These are phyloP conservation scores for Melaleuca alternifolia DNA, from an alignment of 345 rosid genomes.

Conservation along the genomic window DNA sequence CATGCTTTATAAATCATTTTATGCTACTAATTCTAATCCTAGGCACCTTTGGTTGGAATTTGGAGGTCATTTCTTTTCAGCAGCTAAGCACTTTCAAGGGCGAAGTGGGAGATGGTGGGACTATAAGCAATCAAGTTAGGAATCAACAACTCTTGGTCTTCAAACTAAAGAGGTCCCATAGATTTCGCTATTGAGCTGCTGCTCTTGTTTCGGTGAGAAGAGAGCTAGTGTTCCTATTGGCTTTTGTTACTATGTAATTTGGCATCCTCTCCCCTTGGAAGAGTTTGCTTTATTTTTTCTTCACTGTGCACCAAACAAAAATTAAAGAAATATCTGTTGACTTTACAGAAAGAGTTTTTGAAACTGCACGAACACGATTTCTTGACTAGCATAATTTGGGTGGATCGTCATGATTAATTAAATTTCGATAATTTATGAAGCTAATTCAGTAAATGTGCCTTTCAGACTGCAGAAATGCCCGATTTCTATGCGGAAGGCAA, in stretches of 20 bases:
- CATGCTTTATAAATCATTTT: not conserved
- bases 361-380: not conserved
- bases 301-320: not conserved
- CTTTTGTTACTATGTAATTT: not conserved
- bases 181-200: not conserved
- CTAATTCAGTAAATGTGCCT: not conserved
- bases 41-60: not conserved
- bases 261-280: not conserved
- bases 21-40: not conserved
- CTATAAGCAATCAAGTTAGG: not conserved
- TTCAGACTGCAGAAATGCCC: conserved; percentile 96
- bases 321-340: not conserved
- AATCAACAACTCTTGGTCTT: no score
- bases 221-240: not conserved
- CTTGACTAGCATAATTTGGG: not conserved
- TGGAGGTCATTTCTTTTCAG: not conserved
- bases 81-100: not conserved
- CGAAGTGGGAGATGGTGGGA: not conserved
- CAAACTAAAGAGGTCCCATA: not conserved
- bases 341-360: not conserved
- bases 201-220: not conserved
- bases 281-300: not conserved
- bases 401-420: not conserved
- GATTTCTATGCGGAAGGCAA: conserved; percentile 77
- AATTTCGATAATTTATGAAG: not conserved